A percentile compares a stretch with the other conserved stretches of the same genome.
phyloP scores from a whole-genome alignment of 371 early-diverging fungal species.

The Lichtheimia corymbifera region DNA sequence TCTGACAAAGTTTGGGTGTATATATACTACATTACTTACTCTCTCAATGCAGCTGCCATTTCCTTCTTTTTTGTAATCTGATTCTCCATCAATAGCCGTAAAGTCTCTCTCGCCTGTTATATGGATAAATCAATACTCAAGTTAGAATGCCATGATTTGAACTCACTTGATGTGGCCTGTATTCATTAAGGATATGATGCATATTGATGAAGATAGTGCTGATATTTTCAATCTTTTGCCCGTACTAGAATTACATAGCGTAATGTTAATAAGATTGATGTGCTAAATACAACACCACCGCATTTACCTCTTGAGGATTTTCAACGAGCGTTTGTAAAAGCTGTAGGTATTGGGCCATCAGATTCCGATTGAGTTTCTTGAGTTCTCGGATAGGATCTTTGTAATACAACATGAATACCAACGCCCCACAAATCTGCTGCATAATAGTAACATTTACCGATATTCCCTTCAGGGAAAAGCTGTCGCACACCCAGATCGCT shows the following conservation, averaged over 20 bases:
- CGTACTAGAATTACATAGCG: conserved; percentile 34
- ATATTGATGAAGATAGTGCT: conserved; percentile 72
- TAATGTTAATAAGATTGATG: too few relatives aligned
- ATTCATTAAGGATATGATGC: conserved; percentile 74
- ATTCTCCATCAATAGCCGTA: conserved; percentile 69
- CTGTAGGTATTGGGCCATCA: conserved; percentile 71
- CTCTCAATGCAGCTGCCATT: conserved; percentile 51
- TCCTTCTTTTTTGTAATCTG: conserved; percentile 62
- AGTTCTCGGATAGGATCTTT: conserved; percentile 73
- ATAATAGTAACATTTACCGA: conserved; percentile 33
- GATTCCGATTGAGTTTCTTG: conserved; percentile 71
- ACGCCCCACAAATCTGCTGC: too few relatives aligned
- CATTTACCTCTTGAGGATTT: conserved; percentile 55
- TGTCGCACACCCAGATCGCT: conserved; percentile 69
- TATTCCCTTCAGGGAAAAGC: conserved; percentile 59
- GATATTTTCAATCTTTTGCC: conserved; percentile 60
- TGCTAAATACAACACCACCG: too few relatives aligned
- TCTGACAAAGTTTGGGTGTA: background rate
- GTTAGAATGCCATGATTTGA: background rate
- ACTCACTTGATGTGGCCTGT: conserved; percentile 68
- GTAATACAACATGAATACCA: background rate
- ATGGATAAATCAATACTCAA: background rate
- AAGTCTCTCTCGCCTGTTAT: conserved; percentile 63
- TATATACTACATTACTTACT: conserved; percentile 30
- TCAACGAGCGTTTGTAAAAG: conserved; percentile 58